These are phyloP conservation scores for Dactylonectria estremocensis DNA, from an alignment of 2,329 filamentous ascomycete genomes.

Conservation along the genomic window DNA sequence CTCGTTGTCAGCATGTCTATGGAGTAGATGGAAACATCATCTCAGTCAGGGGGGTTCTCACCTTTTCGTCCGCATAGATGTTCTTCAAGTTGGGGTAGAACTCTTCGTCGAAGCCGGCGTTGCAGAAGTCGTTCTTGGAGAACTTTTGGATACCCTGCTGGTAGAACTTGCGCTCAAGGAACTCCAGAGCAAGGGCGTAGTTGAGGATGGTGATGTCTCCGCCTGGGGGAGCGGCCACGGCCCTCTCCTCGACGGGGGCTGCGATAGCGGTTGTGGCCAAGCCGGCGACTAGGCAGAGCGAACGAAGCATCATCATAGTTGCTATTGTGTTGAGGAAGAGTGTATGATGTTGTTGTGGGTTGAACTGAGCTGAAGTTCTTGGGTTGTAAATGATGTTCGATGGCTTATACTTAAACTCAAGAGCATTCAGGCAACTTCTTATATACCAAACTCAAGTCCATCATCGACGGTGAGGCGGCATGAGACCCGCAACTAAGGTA, in stretches of 20 bases:
- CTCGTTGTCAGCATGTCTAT: not conserved
- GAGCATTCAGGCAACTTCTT: not conserved
- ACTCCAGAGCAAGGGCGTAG: constrained; percentile 67
- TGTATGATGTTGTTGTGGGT: not conserved
- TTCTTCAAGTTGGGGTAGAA: constrained; percentile 72
- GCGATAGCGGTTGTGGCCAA: constrained; percentile 19
- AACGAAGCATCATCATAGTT: constrained; percentile 16
- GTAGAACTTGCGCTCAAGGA: constrained; percentile 76
- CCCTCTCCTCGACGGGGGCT: constrained; percentile 32
- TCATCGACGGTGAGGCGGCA: not conserved
- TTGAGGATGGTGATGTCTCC: constrained; percentile 57
- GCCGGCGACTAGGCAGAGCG: constrained; percentile 24
- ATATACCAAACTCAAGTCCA: not conserved
- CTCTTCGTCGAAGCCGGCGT: constrained; percentile 63
- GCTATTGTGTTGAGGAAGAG: not conserved
- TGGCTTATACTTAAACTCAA: not conserved
- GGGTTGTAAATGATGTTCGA: not conserved
- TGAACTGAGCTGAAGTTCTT: not conserved
- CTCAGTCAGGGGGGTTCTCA: not conserved
- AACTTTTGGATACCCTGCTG: constrained; percentile 71
- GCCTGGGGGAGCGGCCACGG: constrained; percentile 27
- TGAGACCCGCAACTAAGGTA: not conserved
- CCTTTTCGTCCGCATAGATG: constrained; percentile 67
- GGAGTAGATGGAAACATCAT: not conserved
- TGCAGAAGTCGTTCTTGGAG: constrained; percentile 65